Evolutionary conservation across 1,284 basidiomycete species (phyloP).

Genomic region (Laetiporus sulphureus): DNA sequence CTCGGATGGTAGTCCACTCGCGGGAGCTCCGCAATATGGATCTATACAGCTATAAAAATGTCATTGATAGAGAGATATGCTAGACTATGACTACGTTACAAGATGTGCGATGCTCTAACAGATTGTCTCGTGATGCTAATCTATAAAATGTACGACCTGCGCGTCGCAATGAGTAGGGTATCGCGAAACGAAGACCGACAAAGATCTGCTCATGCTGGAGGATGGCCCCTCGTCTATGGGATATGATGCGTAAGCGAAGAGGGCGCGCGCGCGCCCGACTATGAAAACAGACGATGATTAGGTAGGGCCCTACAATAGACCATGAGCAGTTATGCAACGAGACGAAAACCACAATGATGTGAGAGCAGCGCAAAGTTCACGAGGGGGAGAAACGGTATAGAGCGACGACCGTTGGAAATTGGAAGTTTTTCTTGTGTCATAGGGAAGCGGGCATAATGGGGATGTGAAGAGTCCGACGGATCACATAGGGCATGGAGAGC

Average conservation of each 20-base stretch:
- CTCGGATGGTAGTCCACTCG: too few relatives aligned
- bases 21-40: too few relatives aligned
- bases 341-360: conserved; percentile 41
- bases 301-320: conserved; percentile 45
- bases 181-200: conserved; percentile 50
- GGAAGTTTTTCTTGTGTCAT: neutral
- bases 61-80: conserved; percentile 26
- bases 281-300: conserved; percentile 38
- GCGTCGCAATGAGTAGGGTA: conserved; percentile 50
- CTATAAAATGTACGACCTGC: conserved; percentile 45
- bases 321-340: conserved; percentile 53
- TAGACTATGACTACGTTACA: conserved; percentile 46
- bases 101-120: conserved; percentile 57
- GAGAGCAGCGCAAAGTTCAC: conserved; percentile 53
- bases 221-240: conserved; percentile 36
- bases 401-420: neutral
- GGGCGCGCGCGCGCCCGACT: conserved; percentile 25
- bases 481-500: neutral
- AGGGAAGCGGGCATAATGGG: conserved; percentile 1
- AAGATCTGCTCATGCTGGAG: conserved; percentile 40
- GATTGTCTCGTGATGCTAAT: conserved; percentile 57
- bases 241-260: conserved; percentile 26
- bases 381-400: conserved; percentile 13
- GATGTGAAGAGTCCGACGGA: neutral
- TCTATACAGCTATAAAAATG: too few relatives aligned